Evolutionary conservation across 2,329 filamentous ascomycete genomes (phyloP), one percentile per base, ranked within the genome.

Genomic region (Cladophialophora bantiana): DNA sequence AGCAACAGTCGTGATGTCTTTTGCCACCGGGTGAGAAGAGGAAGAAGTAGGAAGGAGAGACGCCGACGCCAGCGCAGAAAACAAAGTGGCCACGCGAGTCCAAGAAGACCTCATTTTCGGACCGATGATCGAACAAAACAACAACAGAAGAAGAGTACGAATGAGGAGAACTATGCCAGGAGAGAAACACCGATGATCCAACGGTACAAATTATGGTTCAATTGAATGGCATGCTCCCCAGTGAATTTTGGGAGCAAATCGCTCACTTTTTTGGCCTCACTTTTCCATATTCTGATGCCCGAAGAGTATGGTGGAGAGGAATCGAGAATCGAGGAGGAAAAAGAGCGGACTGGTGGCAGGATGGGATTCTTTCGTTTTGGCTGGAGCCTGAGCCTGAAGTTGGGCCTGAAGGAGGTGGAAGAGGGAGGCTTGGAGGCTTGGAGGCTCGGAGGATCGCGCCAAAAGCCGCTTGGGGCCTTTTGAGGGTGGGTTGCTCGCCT

Each of bases 1-100:
- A 66, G 69, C 67, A 71, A 71, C 71, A 66, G 66, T 65, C 12
- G 63, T 62, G 66, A 68, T 67, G 35, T 68, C 64, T 32, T 67
- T 68, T 2, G 68, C 10, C 53, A 40, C 12, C 31, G 56, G 12
- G 53, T 55, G 26, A 59, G 58, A 52, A 45, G 58, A 31, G 34
- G 55, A 53, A 35, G 65, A 56, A 57, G 65, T 40, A 32, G 68
- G 56, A 65, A 64, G 68, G n/a, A 63, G 50, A 52, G 65, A 65
- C 40, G 65, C 65, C 32, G 62, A 60, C 55, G 66, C 59, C 50
- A 70, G 58, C 31, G 61, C 40, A 35, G 65, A 60, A 60, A 68
- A 62, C 62, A 70, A 65, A 55, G 68, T 57, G 45, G 68, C 67
- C 58, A 64, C 67, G 54, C 67, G 64, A 26, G 57, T 42, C 18